Base-by-base conservation (phyloP, 2,329 filamentous ascomycete genomes). In the Aureobasidium sp. region DNA sequence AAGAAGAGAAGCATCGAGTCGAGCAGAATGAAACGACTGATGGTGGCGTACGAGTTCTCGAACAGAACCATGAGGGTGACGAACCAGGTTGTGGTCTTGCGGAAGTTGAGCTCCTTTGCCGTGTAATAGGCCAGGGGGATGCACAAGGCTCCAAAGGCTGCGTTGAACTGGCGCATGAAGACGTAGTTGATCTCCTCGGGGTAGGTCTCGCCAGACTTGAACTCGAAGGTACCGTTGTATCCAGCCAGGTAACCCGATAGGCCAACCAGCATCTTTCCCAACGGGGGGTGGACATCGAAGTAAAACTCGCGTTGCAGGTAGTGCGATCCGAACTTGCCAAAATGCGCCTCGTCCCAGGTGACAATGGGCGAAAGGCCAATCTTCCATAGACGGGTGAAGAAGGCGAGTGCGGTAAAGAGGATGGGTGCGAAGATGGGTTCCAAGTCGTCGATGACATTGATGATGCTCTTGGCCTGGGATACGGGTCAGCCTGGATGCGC, bases 291-390 rank as follows among this genome's bases (percentile, higher is more conserved):
- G 63, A 95, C 89, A 82, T 96, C 90, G 79, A 99, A 99, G 83
- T 99, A 99, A 82, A 97, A 97, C 77, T 99, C 94, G 76, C 93
- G 90, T 77, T 99, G 97, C 73, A 99, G 87, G 77, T 99, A 99
- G 78, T 99, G 93, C 70, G 93, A 97, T 67, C 94, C 94, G 76
- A 99, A 99, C 80, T 99, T 99, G 74, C 90, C 90, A 76, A 95
- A 95, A 84, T 89, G 87, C 68, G 87, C 87, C 78, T 89, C 87
- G 73, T 89, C 87, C 87, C 87, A 89, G 52, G 87, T 89, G 63
- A 89, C 87, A 69, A 89, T 89, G 65, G 84, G 81, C 49, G 87
- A 89, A 56, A 85, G 75, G 62, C 85, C 85, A 70, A 87, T 87
- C 73, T 83, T 85, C 76, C 84, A 87, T 77, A 87, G 81, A 68